Percentiles rank a stretch among this genome's conserved stretches.
Evolutionary conservation across 352 stramenopile genomes (phyloP).

Genomic region (Phytopythium ostracodes): DNA sequence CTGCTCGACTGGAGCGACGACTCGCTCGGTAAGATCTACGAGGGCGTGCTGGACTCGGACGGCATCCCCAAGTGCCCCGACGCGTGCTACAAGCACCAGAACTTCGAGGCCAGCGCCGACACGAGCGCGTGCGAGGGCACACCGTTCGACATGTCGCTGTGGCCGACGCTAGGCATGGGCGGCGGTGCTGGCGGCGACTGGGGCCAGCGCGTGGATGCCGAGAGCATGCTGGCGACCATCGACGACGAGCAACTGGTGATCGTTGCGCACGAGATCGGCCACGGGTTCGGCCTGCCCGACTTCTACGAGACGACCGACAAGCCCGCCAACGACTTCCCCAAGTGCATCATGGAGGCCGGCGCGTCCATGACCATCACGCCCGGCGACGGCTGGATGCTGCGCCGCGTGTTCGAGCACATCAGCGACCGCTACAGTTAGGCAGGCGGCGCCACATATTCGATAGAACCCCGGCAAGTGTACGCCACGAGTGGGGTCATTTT

Average conservation of each 20-base stretch:
- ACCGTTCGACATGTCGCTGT: conserved; percentile 43
- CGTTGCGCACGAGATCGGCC: conserved; percentile 40
- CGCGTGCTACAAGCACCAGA: conserved; percentile 38
- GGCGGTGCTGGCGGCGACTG: conserved; percentile 26
- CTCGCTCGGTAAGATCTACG: conserved; percentile 27
- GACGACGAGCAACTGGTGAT: conserved; percentile 26
- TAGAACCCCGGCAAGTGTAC: neutral
- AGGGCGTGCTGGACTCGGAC: conserved; percentile 17
- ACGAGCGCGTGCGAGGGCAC: conserved; percentile 32
- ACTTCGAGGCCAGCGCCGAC: conserved; percentile 23
- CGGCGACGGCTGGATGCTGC: conserved; percentile 30
- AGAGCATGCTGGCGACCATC: conserved; percentile 23
- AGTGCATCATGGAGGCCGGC: conserved; percentile 22
- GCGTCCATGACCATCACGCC: conserved; percentile 20
- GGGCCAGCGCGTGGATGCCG: conserved; percentile 34
- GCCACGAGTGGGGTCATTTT: neutral
- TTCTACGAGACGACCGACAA: conserved; percentile 14
- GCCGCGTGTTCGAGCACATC: conserved; percentile 24
- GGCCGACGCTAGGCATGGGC: conserved; percentile 31
- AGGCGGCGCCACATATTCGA: too few species aligned
- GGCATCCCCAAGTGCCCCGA: conserved; percentile 21
- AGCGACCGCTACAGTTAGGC: conserved; percentile 21
- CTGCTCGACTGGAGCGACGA: conserved; percentile 39
- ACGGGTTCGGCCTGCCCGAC: conserved; percentile 28
- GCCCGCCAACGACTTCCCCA: conserved; percentile 14